Percentiles rank a stretch among this genome's conserved stretches.
Conservation (phyloP, 441 rosid genomes). For the Daphne laureola region DNA sequence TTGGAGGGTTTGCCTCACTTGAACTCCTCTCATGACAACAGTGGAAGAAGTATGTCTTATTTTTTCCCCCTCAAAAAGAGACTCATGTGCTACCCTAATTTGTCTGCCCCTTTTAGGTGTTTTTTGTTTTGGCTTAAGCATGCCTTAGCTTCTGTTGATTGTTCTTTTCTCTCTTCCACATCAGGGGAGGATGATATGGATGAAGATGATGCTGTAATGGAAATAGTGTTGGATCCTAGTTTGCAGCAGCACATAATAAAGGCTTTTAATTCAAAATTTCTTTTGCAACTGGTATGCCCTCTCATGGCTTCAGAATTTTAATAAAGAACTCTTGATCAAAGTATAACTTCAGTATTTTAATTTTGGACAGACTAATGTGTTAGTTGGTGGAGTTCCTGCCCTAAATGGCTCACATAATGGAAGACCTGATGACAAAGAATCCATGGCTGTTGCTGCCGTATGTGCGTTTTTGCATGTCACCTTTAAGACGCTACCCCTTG, state of each 20-base stretch:
- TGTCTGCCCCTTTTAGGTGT: not conserved
- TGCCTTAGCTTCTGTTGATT: too few species aligned
- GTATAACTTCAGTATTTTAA: conserved; percentile 14
- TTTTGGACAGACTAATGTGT: conserved; percentile 63
- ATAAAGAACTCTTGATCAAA: conserved; percentile 13
- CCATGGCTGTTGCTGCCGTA: conserved; percentile 84
- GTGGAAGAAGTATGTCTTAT: conserved; percentile 47
- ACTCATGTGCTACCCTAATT: too few species aligned
- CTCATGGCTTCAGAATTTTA: conserved; percentile 14
- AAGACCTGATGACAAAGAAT: conserved; percentile 50
- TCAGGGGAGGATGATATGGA: conserved; percentile 62
- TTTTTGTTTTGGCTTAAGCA: not conserved
- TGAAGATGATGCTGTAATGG: conserved; percentile 41
- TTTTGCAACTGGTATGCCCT: conserved; percentile 78
- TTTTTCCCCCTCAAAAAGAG: conserved; percentile 13
- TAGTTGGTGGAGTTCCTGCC: conserved; percentile 53
- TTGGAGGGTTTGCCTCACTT: conserved; percentile 74
- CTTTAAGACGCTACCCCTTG: conserved; percentile 74
- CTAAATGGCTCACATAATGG: conserved; percentile 31
- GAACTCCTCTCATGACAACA: conserved; percentile 34
- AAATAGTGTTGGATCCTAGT: conserved; percentile 41
- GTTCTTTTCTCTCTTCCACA: conserved; percentile 13
- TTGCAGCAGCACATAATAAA: conserved; percentile 66
- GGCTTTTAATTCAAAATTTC: conserved; percentile 80
- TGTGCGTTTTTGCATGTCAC: conserved; percentile 87